Evolutionary conservation across 2,329 filamentous ascomycete genomes (phyloP).

Genomic region (Celoporthe dispersa): DNA sequence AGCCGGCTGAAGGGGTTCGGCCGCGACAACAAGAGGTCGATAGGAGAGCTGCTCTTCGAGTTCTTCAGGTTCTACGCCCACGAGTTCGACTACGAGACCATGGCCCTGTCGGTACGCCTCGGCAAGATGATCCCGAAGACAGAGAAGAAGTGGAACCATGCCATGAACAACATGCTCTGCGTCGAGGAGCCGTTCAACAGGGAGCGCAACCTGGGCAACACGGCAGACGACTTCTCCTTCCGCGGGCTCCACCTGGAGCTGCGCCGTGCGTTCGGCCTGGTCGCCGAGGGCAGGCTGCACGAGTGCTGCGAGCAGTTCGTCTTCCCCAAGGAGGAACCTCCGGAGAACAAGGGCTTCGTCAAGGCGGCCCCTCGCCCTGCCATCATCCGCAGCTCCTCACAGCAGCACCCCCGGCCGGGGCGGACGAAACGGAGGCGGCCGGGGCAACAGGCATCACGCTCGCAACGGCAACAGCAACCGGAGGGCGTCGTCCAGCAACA

Average conservation of each 20-base stretch:
- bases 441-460: slow-evolving; percentile 53
- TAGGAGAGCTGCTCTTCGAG: slow-evolving; percentile 87
- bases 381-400: slow-evolving; percentile 64
- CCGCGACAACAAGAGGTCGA: slow-evolving; percentile 75
- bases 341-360: slow-evolving; percentile 52
- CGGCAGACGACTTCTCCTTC: slow-evolving; percentile 93
- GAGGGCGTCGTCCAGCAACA: slow-evolving; percentile 57
- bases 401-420: slow-evolving; percentile 57
- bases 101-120: slow-evolving; percentile 82
- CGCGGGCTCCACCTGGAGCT: slow-evolving; percentile 88
- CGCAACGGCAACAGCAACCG: slow-evolving; percentile 52
- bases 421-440: slow-evolving; percentile 50
- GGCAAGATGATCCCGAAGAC: slow-evolving; percentile 72
- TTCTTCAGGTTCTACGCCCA: slow-evolving; percentile 96
- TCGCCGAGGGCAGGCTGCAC: slow-evolving; percentile 77
- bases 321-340: slow-evolving; percentile 81
- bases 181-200: slow-evolving; percentile 97
- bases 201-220: slow-evolving; percentile 88
- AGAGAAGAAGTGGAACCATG: slow-evolving; percentile 86
- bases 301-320: slow-evolving; percentile 87
- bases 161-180: slow-evolving; percentile 82
- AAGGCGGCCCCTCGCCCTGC: slow-evolving; percentile 62
- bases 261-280: slow-evolving; percentile 81
- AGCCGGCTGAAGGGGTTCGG: slow-evolving; percentile 76
- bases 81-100: slow-evolving; percentile 86